phyloP scores from a whole-genome alignment of 768 basidiomycete species.

The Termitomyces titanicus region DNA sequence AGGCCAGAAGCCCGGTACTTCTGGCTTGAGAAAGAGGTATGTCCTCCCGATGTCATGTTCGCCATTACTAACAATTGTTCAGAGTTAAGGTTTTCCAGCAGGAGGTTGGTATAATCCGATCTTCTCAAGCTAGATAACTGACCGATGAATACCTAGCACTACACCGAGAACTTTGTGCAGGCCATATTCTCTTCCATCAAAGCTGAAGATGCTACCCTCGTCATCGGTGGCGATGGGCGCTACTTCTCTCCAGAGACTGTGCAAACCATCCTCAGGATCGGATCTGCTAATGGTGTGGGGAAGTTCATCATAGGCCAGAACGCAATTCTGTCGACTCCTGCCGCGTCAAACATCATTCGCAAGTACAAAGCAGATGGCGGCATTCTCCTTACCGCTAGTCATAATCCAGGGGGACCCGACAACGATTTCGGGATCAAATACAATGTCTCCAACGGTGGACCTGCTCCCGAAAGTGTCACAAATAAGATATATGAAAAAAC shows the following conservation, averaged over 20 bases:
- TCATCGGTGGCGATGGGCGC: conserved; percentile 96
- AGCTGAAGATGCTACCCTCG: conserved; percentile 75
- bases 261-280: conserved; percentile 91
- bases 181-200: conserved; percentile 90
- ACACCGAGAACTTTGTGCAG: conserved; percentile 98
- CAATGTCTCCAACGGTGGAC: conserved; percentile 96
- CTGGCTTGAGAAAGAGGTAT: conserved; percentile 93
- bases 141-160: conserved; percentile 58
- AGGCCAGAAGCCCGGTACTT: conserved; percentile 97
- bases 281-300: conserved; percentile 88
- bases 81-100: conserved; percentile 99
- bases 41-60: conserved; percentile 14
- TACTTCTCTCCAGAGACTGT: conserved; percentile 84
- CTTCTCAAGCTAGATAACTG: conserved; percentile 23
- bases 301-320: conserved; percentile 93
- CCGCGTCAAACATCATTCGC: conserved; percentile 93
- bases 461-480: conserved; percentile 95
- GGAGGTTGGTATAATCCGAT: conserved; percentile 46
- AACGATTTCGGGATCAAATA: conserved; percentile 99
- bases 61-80: conserved; percentile 5
- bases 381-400: conserved; percentile 93
- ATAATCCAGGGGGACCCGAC: conserved; percentile 98
- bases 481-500: conserved; percentile 92
- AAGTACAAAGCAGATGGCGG: conserved; percentile 96
- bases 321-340: conserved; percentile 93